Evolutionary conservation across 176 grass and related monocot genomes (phyloP), one percentile per base, ranked within the genome.

Genomic region (Carex littledalei): DNA sequence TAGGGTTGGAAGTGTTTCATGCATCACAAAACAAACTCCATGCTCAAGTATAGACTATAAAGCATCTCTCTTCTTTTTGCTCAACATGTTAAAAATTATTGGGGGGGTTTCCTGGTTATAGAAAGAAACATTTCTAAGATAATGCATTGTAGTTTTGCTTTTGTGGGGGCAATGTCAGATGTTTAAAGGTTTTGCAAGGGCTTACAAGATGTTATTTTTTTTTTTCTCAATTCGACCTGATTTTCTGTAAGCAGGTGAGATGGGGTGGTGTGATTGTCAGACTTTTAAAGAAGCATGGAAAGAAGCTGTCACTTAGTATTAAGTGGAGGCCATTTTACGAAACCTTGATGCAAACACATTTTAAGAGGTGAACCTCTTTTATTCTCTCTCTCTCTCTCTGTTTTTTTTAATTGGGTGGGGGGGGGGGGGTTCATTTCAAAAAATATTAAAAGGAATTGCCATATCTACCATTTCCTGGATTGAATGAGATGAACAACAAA

Each of bases 311-410:
- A 63, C 79, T 98, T 70, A 88, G 4, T 81, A 85, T 98, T 61
- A 84, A 93, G 21, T 98, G 95, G 95, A 95, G 91, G 75, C 95
- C 89, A 3, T 88, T 98, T 45, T 98, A 98, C 43, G 95, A 98
- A 47, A 93, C 86, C 35, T 88, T 98, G 91, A 95, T 87, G 85
- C 87, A 34, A 37, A 95, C 95, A 59, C 95, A 98, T 90, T 98
- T 98, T 87, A 98, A 98, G 88, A 93, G 85, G 95, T 93, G 77
- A 81, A 76, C 8, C 68, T 82, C 22, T 87, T 52, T 64, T 60
- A 14, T 29, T 18, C 32, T 63, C 47, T 50, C 47, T 50, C 47
- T 49, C 9, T 49, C 2, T 50, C 2, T 18, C 18, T 50, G 3
- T 24, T 79, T 76, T 45, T 10, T 10, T 49, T 10, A 1, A 0